Percentiles rank a stretch among this genome's conserved stretches.
phyloP scores from a whole-genome alignment of 2,329 filamentous ascomycete species.

The Lizonia empirigonia region DNA sequence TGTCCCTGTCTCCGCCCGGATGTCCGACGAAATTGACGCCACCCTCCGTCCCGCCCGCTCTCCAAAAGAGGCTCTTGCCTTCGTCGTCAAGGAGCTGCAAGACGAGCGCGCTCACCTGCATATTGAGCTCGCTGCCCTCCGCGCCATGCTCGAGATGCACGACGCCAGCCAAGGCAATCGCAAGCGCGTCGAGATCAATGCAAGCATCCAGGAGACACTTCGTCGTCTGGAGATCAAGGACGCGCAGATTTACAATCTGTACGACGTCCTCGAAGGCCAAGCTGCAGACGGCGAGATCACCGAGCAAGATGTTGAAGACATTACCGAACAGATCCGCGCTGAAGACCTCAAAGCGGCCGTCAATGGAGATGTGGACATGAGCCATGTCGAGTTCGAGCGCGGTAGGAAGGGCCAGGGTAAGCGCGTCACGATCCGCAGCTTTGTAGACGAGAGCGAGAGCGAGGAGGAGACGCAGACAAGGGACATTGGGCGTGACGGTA shows the following conservation, averaged over 20 bases:
- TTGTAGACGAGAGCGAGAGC: constrained; percentile 37
- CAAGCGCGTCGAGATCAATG: constrained; percentile 65
- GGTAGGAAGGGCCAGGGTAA: constrained; percentile 42
- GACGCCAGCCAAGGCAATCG: constrained; percentile 67
- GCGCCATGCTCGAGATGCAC: constrained; percentile 65
- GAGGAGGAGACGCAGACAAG: constrained; percentile 33
- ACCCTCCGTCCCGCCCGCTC: constrained; percentile 67
- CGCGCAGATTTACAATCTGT: constrained; percentile 80
- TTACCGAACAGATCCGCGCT: constrained; percentile 50
- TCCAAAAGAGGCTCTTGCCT: constrained; percentile 74
- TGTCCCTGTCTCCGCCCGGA: constrained; percentile 57
- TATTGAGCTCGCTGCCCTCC: constrained; percentile 66
- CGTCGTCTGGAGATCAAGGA: constrained; percentile 72
- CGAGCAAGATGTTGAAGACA: constrained; percentile 51
- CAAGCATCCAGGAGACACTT: constrained; percentile 66
- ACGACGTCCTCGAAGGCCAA: constrained; percentile 83
- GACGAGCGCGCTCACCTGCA: constrained; percentile 82
- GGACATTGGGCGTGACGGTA: constrained; percentile 21
- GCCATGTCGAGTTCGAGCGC: constrained; percentile 33
- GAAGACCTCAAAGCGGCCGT: constrained; percentile 36
- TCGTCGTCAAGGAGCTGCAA: constrained; percentile 80
- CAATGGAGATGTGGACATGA: constrained; percentile 11
- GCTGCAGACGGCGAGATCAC: constrained; percentile 60
- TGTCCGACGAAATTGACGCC: constrained; percentile 60
- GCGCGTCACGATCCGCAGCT: constrained; percentile 47